These are phyloP conservation scores for Pseudonitzschia pungens DNA, from an alignment of 108 stramenopile species.

Conservation along the genomic window DNA sequence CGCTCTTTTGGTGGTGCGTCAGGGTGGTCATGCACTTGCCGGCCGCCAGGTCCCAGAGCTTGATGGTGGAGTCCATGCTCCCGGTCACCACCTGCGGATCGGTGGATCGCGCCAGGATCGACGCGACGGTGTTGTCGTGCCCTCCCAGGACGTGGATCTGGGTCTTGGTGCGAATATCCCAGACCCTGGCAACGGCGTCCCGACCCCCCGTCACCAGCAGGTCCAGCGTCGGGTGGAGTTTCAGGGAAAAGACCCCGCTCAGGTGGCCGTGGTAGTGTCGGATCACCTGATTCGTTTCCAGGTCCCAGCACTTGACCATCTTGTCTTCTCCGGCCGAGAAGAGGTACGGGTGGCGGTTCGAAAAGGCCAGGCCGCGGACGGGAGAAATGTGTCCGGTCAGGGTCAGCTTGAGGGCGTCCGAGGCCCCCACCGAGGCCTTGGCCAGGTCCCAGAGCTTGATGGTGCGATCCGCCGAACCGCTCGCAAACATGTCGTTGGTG, in stretches of 20 bases:
- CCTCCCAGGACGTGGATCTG: slow-evolving; percentile 91
- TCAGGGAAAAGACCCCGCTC: slow-evolving; percentile 89
- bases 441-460: slow-evolving; percentile 99
- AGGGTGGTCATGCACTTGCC: slow-evolving; percentile 96
- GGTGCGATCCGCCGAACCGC: slow-evolving; percentile 95
- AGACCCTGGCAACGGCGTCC: slow-evolving; percentile 96
- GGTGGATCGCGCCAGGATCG: slow-evolving; percentile 85
- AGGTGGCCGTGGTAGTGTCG: slow-evolving; percentile 99
- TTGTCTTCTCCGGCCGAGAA: slow-evolving; percentile 99
- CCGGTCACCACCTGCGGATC: slow-evolving; percentile 98
- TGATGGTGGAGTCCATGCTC: slow-evolving; percentile 95
- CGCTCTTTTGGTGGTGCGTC: slow-evolving; percentile 98
- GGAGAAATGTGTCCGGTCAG: slow-evolving; percentile 98
- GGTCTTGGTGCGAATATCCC: slow-evolving; percentile 98
- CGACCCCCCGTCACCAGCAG: slow-evolving; percentile 98
- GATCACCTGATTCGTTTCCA: slow-evolving; percentile 98
- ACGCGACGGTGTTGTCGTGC: slow-evolving; percentile 93
- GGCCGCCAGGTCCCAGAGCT: slow-evolving; percentile 98
- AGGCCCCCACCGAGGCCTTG: slow-evolving; percentile 89
- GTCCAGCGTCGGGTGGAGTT: slow-evolving; percentile 97
- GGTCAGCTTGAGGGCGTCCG: slow-evolving; percentile 92
- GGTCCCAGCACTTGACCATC: slow-evolving; percentile 98
- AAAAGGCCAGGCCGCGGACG: slow-evolving; percentile 95
- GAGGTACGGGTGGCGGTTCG: slow-evolving; percentile 93
- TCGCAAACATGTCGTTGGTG: slow-evolving; percentile 95